Percentiles rank a stretch among this genome's conserved stretches.
Conservation (phyloP, 2,329 filamentous ascomycete species). For the Fusarium sp. region DNA sequence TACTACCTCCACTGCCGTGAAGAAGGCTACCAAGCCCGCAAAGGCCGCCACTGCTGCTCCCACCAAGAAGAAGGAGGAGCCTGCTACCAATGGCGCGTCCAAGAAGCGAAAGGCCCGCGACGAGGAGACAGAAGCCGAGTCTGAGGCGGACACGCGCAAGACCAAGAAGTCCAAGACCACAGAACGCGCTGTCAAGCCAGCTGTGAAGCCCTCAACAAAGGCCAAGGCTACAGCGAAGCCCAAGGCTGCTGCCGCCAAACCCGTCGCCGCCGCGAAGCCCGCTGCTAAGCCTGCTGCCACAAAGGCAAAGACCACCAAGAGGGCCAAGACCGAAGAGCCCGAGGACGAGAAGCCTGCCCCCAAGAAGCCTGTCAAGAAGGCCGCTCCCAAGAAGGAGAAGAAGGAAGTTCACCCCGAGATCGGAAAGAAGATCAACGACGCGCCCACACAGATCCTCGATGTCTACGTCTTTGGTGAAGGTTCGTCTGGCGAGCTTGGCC, state of each 20-base stretch:
- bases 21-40: constrained; percentile 39
- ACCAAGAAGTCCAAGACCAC: constrained; percentile 43
- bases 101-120: constrained; percentile 44
- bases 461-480: constrained; percentile 86
- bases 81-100: constrained; percentile 37
- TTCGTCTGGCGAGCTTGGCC: constrained; percentile 82
- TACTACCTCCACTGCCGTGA: constrained; percentile 29
- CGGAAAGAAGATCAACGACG: constrained; percentile 77
- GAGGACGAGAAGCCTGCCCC: constrained; percentile 48
- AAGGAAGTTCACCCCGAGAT: constrained; percentile 53
- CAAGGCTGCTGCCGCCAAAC: not conserved
- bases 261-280: constrained; percentile 36
- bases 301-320: constrained; percentile 35
- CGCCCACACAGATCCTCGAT: constrained; percentile 72
- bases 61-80: constrained; percentile 34
- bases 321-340: constrained; percentile 57
- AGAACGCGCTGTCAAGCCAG: constrained; percentile 41
- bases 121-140: constrained; percentile 43
- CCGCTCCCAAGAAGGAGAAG: constrained; percentile 49
- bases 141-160: constrained; percentile 42
- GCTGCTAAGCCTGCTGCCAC: constrained; percentile 42
- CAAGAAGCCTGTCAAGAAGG: constrained; percentile 36
- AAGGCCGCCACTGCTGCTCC: constrained; percentile 30
- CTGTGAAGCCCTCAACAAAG: constrained; percentile 42
- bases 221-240: constrained; percentile 37